Evolutionary conservation across 2,329 filamentous ascomycete genomes (phyloP).

Genomic region (Acrocalymma vagum): DNA sequence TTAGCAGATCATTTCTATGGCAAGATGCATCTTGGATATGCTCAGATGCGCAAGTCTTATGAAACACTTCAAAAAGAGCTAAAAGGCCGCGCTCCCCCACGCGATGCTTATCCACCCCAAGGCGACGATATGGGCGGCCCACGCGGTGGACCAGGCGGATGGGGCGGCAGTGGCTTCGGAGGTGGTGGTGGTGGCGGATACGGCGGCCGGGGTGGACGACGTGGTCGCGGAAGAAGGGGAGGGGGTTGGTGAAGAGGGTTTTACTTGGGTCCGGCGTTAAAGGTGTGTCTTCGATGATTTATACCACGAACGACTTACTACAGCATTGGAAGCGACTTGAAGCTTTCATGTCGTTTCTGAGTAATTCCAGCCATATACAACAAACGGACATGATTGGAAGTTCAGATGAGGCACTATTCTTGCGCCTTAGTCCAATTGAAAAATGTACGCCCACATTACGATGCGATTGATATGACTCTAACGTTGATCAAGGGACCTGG

Average conservation of each 20-base stretch:
- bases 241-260: constrained; percentile 37
- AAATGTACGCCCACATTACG: constrained; percentile 44
- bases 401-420: constrained; percentile 21
- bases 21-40: constrained; percentile 99
- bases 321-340: constrained; percentile 31
- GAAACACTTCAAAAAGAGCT: constrained; percentile 88
- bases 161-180: constrained; percentile 28
- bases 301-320: constrained; percentile 42
- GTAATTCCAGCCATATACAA: constrained; percentile 28
- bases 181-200: constrained; percentile 27
- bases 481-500: constrained; percentile 37
- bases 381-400: constrained; percentile 23
- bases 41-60: constrained; percentile 95
- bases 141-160: constrained; percentile 31
- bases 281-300: constrained; percentile 47
- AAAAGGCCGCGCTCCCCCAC: constrained; percentile 72
- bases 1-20: constrained; percentile 98
- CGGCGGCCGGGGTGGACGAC: constrained; percentile 32
- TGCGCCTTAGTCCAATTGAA: constrained; percentile 39
- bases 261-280: constrained; percentile 37
- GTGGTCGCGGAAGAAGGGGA: constrained; percentile 29
- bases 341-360: constrained; percentile 24
- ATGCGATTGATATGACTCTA: constrained; percentile 39
- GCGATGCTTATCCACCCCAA: constrained; percentile 41
- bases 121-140: constrained; percentile 34